Base-by-base conservation (phyloP, 2,329 filamentous ascomycete genomes). In the Pseudogymnoascus sp. region DNA sequence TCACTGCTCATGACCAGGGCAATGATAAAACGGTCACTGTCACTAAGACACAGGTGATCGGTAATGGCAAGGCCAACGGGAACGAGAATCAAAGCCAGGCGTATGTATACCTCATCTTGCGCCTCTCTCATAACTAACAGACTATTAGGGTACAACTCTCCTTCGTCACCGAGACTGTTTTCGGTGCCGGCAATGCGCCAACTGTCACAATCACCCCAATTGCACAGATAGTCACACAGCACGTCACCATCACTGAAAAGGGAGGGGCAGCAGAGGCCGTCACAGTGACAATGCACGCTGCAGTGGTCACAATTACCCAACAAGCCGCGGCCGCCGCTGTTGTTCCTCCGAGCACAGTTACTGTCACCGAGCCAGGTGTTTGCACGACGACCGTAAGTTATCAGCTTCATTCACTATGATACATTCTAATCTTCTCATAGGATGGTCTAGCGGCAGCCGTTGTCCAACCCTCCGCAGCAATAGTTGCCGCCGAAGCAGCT, bases 131-230 rank as follows among this genome's bases (percentile, higher is more conserved):
- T 12, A 33, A 21, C 50, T 56, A 18, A 56, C 50, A 21, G 10
- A 25, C 28, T 21, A 56, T 56, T 33, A 28, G 64, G 42, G 66
- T 66, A 12, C 73, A 75, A 66, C 66, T 75, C 10, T 74, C 75
- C 4, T 73, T 76, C 67, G 65, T 76, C n/a, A 76, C 75, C 16
- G 72, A 68, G 6, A 77, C 74, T 4, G 69, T 75, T 25, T 74
- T 71, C 59, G 70, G 63, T 5, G 69, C 68, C 21, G 75, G 74
- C n/a, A 31, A 63, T 16, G 44, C 63, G n/a, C 66, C 70, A 3
- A 76, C 75, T 21, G 69, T 77, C 21, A 78, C 75, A 4, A 70
- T 76, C 59, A 78, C 77, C 4, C 72, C 74, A 18, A 66, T 73
- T 12, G 69, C 72, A 61, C 61, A 67, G 59, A 64, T 62, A 44